phyloP scores from a whole-genome alignment of 305 asterid species.

The Solanum hybrid region DNA sequence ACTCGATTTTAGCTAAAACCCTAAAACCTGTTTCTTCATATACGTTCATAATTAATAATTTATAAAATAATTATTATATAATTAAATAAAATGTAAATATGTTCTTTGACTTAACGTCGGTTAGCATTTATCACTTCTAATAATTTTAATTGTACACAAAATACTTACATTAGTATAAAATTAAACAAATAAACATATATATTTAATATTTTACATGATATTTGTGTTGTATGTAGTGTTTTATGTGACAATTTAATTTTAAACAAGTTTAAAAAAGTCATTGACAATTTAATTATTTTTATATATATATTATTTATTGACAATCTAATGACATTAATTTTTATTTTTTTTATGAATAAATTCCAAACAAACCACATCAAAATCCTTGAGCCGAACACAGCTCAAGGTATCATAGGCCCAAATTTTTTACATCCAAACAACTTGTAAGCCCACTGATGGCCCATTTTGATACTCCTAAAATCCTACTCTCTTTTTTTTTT shows the following conservation, averaged over 20 bases:
- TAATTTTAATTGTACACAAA: too few relatives aligned
- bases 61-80: too few relatives aligned
- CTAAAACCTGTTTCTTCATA: background rate
- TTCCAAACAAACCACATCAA: background rate
- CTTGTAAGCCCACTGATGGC: background rate
- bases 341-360: background rate
- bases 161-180: too few relatives aligned
- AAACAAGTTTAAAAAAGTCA: background rate
- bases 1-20: background rate
- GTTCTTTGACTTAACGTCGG: accelerated
- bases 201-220: background rate
- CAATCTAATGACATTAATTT: too few relatives aligned
- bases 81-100: too few relatives aligned
- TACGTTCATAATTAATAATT: background rate
- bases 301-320: too few relatives aligned
- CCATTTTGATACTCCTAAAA: background rate
- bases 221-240: background rate
- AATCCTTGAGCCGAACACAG: background rate
- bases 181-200: too few relatives aligned
- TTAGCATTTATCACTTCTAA: background rate
- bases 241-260: background rate
- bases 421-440: background rate
- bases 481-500: too few relatives aligned
- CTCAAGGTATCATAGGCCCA: background rate
- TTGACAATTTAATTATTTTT: background rate